These are phyloP conservation scores for Salix exigua DNA, from an alignment of 345 rosid genomes.

Conservation along the genomic window DNA sequence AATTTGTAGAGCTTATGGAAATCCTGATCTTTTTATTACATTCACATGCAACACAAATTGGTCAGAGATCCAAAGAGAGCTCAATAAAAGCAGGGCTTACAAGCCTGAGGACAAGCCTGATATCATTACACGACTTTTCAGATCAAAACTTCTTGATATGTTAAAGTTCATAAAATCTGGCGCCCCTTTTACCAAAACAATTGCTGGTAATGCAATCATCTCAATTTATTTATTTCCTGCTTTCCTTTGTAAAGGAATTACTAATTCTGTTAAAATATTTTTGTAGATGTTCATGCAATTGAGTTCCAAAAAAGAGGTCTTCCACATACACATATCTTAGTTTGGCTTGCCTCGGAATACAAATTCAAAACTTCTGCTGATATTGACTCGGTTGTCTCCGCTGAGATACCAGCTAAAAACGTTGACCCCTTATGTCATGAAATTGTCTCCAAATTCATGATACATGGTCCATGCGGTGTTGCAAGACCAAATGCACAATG, in stretches of 20 bases:
- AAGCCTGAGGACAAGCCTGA: background rate
- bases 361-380: fast-evolving
- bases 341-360: background rate
- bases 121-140: background rate
- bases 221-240: too few species aligned
- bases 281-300: background rate
- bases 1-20: background rate
- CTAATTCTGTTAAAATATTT: too few species aligned
- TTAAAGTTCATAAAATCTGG: background rate
- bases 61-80: background rate
- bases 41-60: conserved; percentile 1
- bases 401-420: background rate
- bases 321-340: background rate
- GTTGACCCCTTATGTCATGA: background rate
- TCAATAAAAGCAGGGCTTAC: background rate
- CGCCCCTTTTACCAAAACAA: background rate
- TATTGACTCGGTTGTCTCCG: background rate
- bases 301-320: conserved; percentile 2
- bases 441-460: background rate
- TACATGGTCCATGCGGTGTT: background rate
- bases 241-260: too few species aligned
- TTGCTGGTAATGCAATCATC: background rate
- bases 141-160: background rate
- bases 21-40: background rate
- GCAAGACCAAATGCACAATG: background rate